Base-by-base conservation (phyloP, 2,329 filamentous ascomycete species). In the Sporothrix inflata region DNA sequence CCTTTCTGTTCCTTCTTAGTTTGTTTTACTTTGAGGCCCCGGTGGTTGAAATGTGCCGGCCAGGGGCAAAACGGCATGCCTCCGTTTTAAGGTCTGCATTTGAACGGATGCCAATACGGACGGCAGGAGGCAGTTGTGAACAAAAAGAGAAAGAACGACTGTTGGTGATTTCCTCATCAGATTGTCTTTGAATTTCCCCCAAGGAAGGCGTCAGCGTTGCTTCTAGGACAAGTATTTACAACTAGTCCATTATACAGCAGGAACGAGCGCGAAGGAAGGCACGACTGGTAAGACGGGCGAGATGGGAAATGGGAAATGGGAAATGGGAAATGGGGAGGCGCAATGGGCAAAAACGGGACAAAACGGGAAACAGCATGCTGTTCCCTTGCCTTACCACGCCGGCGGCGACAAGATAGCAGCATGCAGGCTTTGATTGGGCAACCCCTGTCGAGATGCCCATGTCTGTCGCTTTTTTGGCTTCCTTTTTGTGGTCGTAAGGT, bases 1-100 rank as follows among this genome's bases (percentile, higher is more conserved):
- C 69, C 71, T 66, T 57, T 73, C 70, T 72, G 34, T 30, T 57
- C 12, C 14, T 47, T 70, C 24, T 61, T 74, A 74, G 72, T 69
- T 24, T 75, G 73, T 75, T 75, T 75, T 74, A 75, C 73, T 34
- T 75, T 70, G 30, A 57, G 60, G 45, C 42, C 66, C n/a, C 19
- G 65, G 9, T 71, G 47, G 47, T 60, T 60, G 66, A 72, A 69
- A 70, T 27, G 21, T 55, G 27, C 49, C 47, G 57, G 38, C 71
- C 68, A 73, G 72, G 60, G 71, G 68, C 49, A 53, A 38, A 55
- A 51, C 49, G 51, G 8, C 34, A 57, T 30, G 45, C 9, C 55
- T 30, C 21, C 66, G 66, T 69, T 38, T 55, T 9, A 3, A n/a
- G 53, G 42, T 67, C 40, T 47, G 14, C 40, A 49, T 66, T 47